A percentile compares a stretch with the other conserved stretches of the same genome.
Conservation (phyloP, 139 green algal species). For the Yamagishiella unicocca region DNA sequence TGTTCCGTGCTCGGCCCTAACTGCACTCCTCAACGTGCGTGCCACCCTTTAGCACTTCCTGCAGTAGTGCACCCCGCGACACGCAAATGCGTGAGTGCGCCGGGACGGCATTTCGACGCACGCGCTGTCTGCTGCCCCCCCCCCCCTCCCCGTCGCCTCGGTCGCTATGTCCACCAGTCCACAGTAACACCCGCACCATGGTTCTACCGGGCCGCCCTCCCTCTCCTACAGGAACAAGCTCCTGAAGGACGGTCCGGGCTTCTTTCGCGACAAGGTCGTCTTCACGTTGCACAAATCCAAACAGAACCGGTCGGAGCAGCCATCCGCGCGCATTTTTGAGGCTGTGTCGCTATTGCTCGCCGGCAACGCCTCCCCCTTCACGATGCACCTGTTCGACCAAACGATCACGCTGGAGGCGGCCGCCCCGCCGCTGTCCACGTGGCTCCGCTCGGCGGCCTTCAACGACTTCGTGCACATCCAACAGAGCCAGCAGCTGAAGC, state of each 20-base stretch:
- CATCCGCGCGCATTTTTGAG: constrained; percentile 46
- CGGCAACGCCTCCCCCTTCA: constrained; percentile 63
- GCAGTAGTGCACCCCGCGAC: too few species aligned
- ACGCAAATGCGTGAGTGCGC: too few species aligned
- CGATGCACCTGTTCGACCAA: constrained; percentile 48
- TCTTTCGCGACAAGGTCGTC: constrained; percentile 55
- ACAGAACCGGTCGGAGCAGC: constrained; percentile 58
- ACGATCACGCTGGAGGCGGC: constrained; percentile 53
- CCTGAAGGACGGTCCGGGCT: constrained; percentile 56
- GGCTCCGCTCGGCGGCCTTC: constrained; percentile 60
- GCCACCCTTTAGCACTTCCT: too few species aligned
- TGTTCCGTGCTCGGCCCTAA: too few species aligned
- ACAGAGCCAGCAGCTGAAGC: constrained; percentile 46
- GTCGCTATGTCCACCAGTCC: too few species aligned
- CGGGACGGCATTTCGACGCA: too few species aligned
- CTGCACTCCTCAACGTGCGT: too few species aligned
- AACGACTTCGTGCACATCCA: constrained; percentile 56
- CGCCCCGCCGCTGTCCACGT: constrained; percentile 41
- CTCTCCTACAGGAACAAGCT: constrained; percentile 60
- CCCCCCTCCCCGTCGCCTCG: too few species aligned
- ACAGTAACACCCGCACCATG: too few species aligned
- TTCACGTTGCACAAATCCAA: constrained; percentile 66
- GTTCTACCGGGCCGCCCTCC: not conserved
- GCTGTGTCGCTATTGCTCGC: constrained; percentile 54
- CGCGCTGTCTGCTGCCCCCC: too few species aligned